phyloP scores from a whole-genome alignment of 805 yeast genomes.

The Metschnikowia corniflorae region DNA sequence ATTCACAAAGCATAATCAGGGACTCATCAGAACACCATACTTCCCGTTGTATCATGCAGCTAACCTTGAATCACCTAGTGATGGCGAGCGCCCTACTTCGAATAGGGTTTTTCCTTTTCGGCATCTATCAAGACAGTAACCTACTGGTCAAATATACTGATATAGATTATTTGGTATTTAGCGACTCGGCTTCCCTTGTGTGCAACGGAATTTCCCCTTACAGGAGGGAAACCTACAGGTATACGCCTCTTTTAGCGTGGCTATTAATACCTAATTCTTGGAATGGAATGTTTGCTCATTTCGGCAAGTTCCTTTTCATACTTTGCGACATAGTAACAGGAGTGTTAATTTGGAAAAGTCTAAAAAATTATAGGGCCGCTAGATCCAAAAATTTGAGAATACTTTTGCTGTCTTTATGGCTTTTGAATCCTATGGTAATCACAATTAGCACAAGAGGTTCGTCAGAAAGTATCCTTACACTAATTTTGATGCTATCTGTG shows the following conservation, averaged over 20 bases:
- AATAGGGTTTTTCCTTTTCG: slow-evolving; percentile 66
- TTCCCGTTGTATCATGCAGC: not conserved
- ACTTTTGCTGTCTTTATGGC: slow-evolving; percentile 62
- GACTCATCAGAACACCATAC: too few species aligned
- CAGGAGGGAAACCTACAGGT: slow-evolving; percentile 81
- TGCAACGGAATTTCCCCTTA: slow-evolving; percentile 66
- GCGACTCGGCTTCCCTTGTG: slow-evolving; percentile 83
- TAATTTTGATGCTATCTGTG: slow-evolving; percentile 51
- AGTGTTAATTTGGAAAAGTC: slow-evolving; percentile 30
- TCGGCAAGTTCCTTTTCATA: slow-evolving; percentile 79
- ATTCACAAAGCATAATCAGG: too few species aligned
- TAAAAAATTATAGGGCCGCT: not conserved
- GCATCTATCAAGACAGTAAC: slow-evolving; percentile 79
- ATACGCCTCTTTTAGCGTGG: slow-evolving; percentile 91
- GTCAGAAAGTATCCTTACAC: slow-evolving; percentile 84
- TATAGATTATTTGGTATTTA: slow-evolving; percentile 88
- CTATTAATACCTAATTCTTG: slow-evolving; percentile 64
- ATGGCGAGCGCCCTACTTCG: slow-evolving; percentile 35
- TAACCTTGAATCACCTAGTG: slow-evolving; percentile 5
- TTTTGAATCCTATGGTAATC: slow-evolving; percentile 90
- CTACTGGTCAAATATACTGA: slow-evolving; percentile 88
- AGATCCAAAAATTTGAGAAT: slow-evolving; percentile 6
- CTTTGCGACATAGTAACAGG: slow-evolving; percentile 83
- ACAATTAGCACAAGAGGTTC: slow-evolving; percentile 93
- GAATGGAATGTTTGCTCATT: slow-evolving; percentile 43